Base-by-base conservation (phyloP, 257 asterid genomes). In the Coffea eugenioides region DNA sequence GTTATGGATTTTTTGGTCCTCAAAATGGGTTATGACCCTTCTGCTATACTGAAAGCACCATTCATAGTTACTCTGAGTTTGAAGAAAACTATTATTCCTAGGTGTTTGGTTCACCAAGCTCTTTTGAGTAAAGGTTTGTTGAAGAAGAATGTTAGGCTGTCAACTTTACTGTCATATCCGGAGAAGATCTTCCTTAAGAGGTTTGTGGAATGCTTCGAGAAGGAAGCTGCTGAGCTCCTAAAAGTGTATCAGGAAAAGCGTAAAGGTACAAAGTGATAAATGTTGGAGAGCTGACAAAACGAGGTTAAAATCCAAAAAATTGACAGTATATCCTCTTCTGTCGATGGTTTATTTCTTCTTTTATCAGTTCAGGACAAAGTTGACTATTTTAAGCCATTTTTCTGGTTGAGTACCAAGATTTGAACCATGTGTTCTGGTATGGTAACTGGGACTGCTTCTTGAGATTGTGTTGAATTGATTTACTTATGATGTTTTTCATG, bases 21-120 rank as follows among this genome's bases (percentile, higher is more conserved):
- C 16, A 69, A 78, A 62, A 78, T 84, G 85, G 85, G 85, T 23
- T 78, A 31, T 48, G 66, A 81, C 1, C 27, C 83, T 21, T 54
- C 52, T n/a, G 64, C 0, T 10, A 2, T 84, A 48, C 8, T 74
- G 36, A 36, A 16, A 6, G 46, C 13, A 5, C 75, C 87, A 1
- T 0, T 16, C 46, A 14, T 75, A 11, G 39, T 84, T 51, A 36
- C 51, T 1, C 52, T 23, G 12, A 81, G 79, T 66, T 74, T 81
- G 76, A 43, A 84, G 80, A 74, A 70, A 34, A 77, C 61, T 59
- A 78, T 78, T 6, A 18, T 84, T 45, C 87, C 87, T 10, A 81
- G 87, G 77, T 81, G 82, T 71, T 18, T 71, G 1, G 78, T 81
- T 15, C 16, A 45, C 74, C 71, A 15, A 43, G 41, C 43, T 70